Evolutionary conservation across 2,329 filamentous ascomycete genomes (phyloP), one percentile per base, ranked within the genome.

Genomic region (Parastagonospora nodorum): DNA sequence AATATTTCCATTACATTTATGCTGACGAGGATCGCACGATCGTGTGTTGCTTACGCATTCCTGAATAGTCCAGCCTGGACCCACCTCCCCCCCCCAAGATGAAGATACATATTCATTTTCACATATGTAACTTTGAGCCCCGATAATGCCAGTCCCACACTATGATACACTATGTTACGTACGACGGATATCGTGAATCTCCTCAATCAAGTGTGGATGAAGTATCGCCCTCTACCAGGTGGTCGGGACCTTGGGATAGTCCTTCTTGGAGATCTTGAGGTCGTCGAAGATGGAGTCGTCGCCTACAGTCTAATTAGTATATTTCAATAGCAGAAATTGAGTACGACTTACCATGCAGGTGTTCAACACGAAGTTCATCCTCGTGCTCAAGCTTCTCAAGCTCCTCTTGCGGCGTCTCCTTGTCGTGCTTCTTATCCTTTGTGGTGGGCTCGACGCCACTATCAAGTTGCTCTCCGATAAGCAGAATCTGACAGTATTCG

Each of bases 301-400:
- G 42, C 82, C 82, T 83, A 48, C 57, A 15, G 4, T 15, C 4
- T 12, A 2, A 19, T 65, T 31, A 58, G 50, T 32, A 40, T 38
- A 12, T 15, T 10, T 6, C 12, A 14, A 24, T n/a, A n/a, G 16
- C 11, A 36, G 19, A 29, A 49, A 5, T 24, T 24, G 19, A 24
- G 19, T 24, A 24, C 19, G 19, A 24, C 67, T 63, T 69, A 82
- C 82, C 83, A 59, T 79, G 73, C 10, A 87, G 73, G 59, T 83
- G 74, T 66, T 81, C 78, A 69, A 91, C 85, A 6, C 89, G 80
- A 50, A 86, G 75, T 54, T 87, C 80, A 60, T 94, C 89, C 67
- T 93, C 89, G 10, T 88, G 81, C 69, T 91, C 89, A 2, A 95
- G 75, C 67, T 87, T 84, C 68, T 92, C 84, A 39, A 96, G 70